phyloP scores from a whole-genome alignment of 805 yeast genomes.

The Ogataea pilisensis region DNA sequence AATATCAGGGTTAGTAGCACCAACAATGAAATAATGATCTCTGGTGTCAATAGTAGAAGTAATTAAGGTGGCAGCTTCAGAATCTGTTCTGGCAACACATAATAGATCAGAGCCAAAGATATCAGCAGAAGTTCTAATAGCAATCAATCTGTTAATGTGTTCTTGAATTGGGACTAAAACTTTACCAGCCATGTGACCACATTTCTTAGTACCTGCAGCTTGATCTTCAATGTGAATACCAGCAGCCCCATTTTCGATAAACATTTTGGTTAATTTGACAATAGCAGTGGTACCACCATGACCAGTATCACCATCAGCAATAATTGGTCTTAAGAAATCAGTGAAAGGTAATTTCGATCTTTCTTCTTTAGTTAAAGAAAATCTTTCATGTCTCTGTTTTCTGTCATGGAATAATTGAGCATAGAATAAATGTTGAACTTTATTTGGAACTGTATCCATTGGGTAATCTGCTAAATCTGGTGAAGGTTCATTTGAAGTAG shows the following conservation, averaged over 20 bases:
- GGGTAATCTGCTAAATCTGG: conserved; percentile 99
- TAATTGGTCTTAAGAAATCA: conserved; percentile 89
- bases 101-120: conserved; percentile 83
- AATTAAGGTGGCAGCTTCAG: conserved; percentile 94
- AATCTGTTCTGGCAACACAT: conserved; percentile 92
- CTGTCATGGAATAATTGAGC: conserved; percentile 97
- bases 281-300: conserved; percentile 98
- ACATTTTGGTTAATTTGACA: conserved; percentile 90
- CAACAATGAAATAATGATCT: conserved; percentile 89
- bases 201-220: conserved; percentile 97
- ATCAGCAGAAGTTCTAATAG: conserved; percentile 94
- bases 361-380: conserved; percentile 54
- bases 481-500: conserved; percentile 95
- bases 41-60: conserved; percentile 92
- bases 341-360: conserved; percentile 68
- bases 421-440: conserved; percentile 93
- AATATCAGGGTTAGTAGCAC: conserved; percentile 81
- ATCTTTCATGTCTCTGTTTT: conserved; percentile 86
- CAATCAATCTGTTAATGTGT: conserved; percentile 90
- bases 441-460: conserved; percentile 97
- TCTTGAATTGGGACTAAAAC: conserved; percentile 97
- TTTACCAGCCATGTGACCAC: conserved; percentile 99
- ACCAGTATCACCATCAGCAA: conserved; percentile 98
- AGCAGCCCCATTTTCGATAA: conserved; percentile 97
- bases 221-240: conserved; percentile 99